Conservation (phyloP, 176 grass and related monocot genomes). For the Avena atlantica region DNA sequence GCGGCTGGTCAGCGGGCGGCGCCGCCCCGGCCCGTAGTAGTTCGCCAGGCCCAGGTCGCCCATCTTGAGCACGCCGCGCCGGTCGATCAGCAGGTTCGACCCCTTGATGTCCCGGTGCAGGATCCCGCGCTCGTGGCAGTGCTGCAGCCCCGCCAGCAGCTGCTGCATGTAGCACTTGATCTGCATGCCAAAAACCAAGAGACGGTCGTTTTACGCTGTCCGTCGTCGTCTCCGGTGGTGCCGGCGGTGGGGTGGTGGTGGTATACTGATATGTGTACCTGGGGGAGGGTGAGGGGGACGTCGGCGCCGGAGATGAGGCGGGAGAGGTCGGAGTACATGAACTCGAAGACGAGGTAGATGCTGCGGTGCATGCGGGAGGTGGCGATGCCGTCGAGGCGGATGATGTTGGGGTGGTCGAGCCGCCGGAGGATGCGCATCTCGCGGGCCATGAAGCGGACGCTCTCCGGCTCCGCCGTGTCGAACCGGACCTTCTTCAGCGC, state of each 20-base stretch:
- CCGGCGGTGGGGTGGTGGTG: not conserved
- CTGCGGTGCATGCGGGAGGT: slow-evolving; percentile 83
- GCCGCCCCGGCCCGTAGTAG: slow-evolving; percentile 44
- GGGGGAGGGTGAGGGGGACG: slow-evolving; percentile 53
- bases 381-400: slow-evolving; percentile 68
- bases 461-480: slow-evolving; percentile 72
- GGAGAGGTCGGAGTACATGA: slow-evolving; percentile 69
- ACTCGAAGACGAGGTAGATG: slow-evolving; percentile 83
- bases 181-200: not conserved
- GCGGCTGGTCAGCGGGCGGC: slow-evolving; percentile 55
- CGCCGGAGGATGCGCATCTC: slow-evolving; percentile 59
- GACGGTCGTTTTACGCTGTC: not conserved
- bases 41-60: slow-evolving; percentile 63
- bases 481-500: slow-evolving; percentile 74
- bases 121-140: slow-evolving; percentile 67
- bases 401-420: slow-evolving; percentile 75
- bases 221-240: not conserved
- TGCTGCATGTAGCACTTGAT: slow-evolving; percentile 65
- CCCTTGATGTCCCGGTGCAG: slow-evolving; percentile 71
- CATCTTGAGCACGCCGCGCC: slow-evolving; percentile 58
- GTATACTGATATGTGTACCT: slow-evolving; percentile 38
- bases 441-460: slow-evolving; percentile 63
- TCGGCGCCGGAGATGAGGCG: slow-evolving; percentile 41
- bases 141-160: slow-evolving; percentile 52
- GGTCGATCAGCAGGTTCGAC: slow-evolving; percentile 60